Evolutionary conservation across 1,284 basidiomycete species (phyloP), one percentile per base, ranked within the genome.

Genomic region (Fomitiporia mediterranea): DNA sequence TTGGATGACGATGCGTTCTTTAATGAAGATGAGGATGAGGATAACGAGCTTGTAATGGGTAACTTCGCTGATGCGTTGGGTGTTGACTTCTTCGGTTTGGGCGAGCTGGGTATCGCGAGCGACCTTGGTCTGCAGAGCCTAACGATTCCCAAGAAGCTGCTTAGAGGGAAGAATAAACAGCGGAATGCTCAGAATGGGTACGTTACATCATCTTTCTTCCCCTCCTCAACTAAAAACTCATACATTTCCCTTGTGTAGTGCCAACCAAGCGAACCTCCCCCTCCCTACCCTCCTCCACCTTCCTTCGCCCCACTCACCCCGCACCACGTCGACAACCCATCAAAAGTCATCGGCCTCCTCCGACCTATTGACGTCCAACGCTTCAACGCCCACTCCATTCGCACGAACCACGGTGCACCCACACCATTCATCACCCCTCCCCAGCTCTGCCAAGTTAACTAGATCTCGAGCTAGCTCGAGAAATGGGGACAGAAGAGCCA

Each of bases 41-140:
- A 86, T 13, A 83, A 88, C 65, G 82, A 81, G 65, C 74, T 86
- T 65, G 78, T 90, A 64, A 86, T 91, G 83, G 94, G 94, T 53
- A 86, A 89, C 62, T 95, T 95, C 69, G 88, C 92, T 0, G 90
- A 92, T 53, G 80, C 85, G 21, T 79, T 96, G 15, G 94, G 94
- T 35, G 94, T 97, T 64, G 95, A 98, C 70, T 97, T 94, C 71
- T 82, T 98, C 32, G 95, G 94, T 17, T 77, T 98, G 28, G 81
- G 83, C 53, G 93, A 91, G 67, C 73, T 95, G 40, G 95, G 95
- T 19, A 91, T 98, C 56, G 93, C 94, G 50, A 79, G 81, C 43
- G 95, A 98, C 68, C 78, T 91, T 54, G 91, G 92, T n/a, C 72
- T 95, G 60, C 79, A 84, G 1, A 87, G 79, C 59, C 77, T 97